Percentiles rank a stretch among this genome's conserved stretches.
Evolutionary conservation across 495 filamentous ascomycete species (phyloP).

Genomic region (Daldinia concentrica): DNA sequence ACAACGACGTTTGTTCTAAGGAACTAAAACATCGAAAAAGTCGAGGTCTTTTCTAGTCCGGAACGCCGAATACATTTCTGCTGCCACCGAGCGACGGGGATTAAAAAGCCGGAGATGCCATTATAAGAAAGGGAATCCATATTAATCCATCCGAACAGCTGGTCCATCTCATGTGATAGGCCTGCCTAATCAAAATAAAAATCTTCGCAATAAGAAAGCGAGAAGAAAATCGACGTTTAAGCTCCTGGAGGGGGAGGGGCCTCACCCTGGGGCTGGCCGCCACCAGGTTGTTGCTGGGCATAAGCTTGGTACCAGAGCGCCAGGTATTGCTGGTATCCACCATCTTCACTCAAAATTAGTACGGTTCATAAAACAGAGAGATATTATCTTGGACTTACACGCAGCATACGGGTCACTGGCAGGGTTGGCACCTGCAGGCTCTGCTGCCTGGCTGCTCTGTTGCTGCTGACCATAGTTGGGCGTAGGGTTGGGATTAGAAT

Average conservation of each 20-base stretch:
- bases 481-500: conserved; percentile 48
- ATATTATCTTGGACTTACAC: conserved; percentile 51
- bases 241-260: conserved; percentile 38
- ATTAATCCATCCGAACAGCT: not conserved
- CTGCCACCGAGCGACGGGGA: not conserved
- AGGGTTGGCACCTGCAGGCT: conserved; percentile 42
- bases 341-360: conserved; percentile 52
- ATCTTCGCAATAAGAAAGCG: not conserved
- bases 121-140: not conserved
- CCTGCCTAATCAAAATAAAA: not conserved
- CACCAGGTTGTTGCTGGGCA: conserved; percentile 52
- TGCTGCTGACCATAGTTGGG: conserved; percentile 49
- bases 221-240: conserved; percentile 4
- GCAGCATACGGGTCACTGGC: conserved; percentile 67
- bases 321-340: conserved; percentile 69
- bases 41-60: not conserved
- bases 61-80: not conserved
- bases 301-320: conserved; percentile 70
- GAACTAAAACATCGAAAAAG: not conserved
- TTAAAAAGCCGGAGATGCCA: not conserved
- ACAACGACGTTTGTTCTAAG: not conserved
- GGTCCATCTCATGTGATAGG: not conserved
- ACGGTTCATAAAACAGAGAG: not conserved
- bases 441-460: conserved; percentile 36
- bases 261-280: conserved; percentile 36